Conservation (phyloP, 2,329 filamentous ascomycete genomes). For the Trichoderma brevicompactum region DNA sequence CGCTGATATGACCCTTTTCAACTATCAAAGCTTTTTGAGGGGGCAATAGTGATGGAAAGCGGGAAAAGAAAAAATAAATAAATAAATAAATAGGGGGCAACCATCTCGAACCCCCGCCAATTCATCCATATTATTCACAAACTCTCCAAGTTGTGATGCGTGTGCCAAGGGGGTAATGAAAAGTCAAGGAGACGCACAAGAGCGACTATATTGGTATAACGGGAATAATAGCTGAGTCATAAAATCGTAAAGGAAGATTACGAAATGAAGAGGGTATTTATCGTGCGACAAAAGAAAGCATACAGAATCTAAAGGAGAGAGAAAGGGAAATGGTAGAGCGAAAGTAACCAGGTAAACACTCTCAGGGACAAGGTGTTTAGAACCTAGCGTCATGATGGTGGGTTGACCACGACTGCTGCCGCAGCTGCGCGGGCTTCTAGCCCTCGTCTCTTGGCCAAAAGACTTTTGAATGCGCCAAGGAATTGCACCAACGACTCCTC, state of each 20-base stretch:
- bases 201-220: conserved; percentile 17
- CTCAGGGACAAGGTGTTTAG: background rate
- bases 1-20: background rate
- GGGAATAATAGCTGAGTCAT: conserved; percentile 15
- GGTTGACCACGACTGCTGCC: conserved; percentile 1
- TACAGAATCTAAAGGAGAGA: background rate
- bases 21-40: conserved; percentile 2
- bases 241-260: conserved; percentile 17
- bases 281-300: conserved; percentile 1
- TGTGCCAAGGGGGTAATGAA: background rate
- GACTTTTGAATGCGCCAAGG: conserved; percentile 88
- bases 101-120: background rate
- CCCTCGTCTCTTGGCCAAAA: conserved; percentile 72
- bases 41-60: background rate
- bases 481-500: conserved; percentile 85
- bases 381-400: conserved; percentile 17
- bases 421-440: conserved; percentile 56
- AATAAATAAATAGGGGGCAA: background rate
- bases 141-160: conserved; percentile 6
- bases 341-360: background rate
- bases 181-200: background rate
- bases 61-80: too few relatives aligned
- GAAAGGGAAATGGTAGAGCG: background rate
- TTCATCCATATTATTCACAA: conserved; percentile 15
- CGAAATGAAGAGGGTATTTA: conserved; percentile 3